Evolutionary conservation across 2,329 filamentous ascomycete species (phyloP), one percentile per base, ranked within the genome.

Genomic region (Endoconidiophora polonica): DNA sequence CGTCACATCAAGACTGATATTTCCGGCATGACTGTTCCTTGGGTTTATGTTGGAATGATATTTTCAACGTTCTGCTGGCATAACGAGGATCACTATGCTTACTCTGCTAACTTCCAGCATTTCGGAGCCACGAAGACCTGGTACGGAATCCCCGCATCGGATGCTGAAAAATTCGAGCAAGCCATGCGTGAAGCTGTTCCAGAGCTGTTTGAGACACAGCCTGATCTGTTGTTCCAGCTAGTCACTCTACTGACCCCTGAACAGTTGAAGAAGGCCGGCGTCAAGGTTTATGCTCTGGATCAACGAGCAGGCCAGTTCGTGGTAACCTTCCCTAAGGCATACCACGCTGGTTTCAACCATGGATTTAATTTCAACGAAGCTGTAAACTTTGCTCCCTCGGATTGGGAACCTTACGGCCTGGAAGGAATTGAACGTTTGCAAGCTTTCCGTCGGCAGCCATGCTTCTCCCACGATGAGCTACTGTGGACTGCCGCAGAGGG

Each of bases 51-150:
- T 3, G 91, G 91, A 54, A 98, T 98, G 91, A 93, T 94, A 38
- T 98, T 98, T 62, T 98, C 91, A 0, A 96, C 91, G 0, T 98
- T 98, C 61, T 98, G 91, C 65, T 98, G 91, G 91, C 91, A 98
- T 63, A 95, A 94, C 56, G 91, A 98, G 60, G 91, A 98, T 59
- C 91, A 98, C 61, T 95, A 94, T 61, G 83, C 91, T 2, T 98
- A 96, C 62, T 98, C 91, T 0, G 84, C 91, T 48, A 98, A 98
- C 57, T 98, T 96, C 59, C 91, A 98, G 62, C 91, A 98, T 59
- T 94, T 98, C 59, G 91, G 91, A 7, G 87, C 88, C 1, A 98
- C 91, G 1, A 98, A 98, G 68, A 98, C 91, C 0, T 98, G 91
- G 91, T 98, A 98, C 59, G 91, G 91, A 3, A 95, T 98, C 56